These are phyloP conservation scores for Populus davidiana DNA, from an alignment of 345 rosid genomes.

Conservation along the genomic window DNA sequence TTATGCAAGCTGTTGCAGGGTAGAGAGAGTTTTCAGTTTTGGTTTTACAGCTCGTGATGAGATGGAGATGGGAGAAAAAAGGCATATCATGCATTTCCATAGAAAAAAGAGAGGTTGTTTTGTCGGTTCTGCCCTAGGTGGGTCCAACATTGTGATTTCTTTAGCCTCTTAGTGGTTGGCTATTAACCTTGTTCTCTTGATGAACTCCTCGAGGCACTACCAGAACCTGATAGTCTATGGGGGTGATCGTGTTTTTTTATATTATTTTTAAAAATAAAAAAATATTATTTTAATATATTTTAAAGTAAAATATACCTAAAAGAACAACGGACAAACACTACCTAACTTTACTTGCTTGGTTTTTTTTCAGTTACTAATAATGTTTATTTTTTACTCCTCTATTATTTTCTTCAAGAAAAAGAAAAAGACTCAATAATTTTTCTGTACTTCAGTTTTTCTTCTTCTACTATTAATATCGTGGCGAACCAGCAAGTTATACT, in stretches of 20 bases:
- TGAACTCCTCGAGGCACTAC: not conserved
- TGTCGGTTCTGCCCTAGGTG: conserved; percentile 23
- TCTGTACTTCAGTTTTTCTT: not conserved
- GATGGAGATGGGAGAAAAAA: not conserved
- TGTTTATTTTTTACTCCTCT: not conserved
- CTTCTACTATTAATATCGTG: not conserved
- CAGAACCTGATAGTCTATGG: too few relatives aligned
- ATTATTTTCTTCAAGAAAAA: not conserved
- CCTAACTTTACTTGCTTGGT: not conserved
- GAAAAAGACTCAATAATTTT: not conserved
- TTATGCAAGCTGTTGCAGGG: conserved; percentile 25
- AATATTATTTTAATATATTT: too few relatives aligned
- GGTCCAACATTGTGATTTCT: conserved; percentile 32
- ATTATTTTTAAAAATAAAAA: too few relatives aligned
- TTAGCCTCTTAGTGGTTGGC: conserved; percentile 31
- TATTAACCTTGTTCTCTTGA: conserved; percentile 18
- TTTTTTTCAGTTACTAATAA: not conserved
- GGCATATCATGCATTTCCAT: not conserved
- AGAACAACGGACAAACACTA: too few relatives aligned
- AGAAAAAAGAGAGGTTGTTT: not conserved
- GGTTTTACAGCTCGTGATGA: conserved; percentile 33
- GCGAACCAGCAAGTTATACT: not conserved
- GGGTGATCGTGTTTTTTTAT: too few relatives aligned
- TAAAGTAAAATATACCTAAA: too few relatives aligned
- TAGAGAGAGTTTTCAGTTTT: not conserved